Evolutionary conservation across 2,329 filamentous ascomycete species (phyloP), one percentile per base, ranked within the genome.

Genomic region (Microdochium paspali): DNA sequence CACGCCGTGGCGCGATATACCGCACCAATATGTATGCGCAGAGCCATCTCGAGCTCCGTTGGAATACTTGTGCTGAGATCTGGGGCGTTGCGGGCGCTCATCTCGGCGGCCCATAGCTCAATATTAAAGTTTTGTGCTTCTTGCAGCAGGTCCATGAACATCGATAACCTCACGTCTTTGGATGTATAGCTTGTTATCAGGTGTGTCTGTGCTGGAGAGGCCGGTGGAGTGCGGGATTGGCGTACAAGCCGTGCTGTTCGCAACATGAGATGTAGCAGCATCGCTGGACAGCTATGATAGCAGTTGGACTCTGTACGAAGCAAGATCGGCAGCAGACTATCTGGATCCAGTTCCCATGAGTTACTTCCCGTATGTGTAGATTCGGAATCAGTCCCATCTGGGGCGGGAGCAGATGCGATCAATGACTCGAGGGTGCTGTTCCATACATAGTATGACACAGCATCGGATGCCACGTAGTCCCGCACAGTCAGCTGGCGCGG

Each of bases 381-480:
- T 20, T 64, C 61, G 39, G 67, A 51, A 12, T 66, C 68, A 24
- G 65, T 66, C 28, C 66, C 65, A 47, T 69, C 48, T 50, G 70
- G 62, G 58, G 18, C 15, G 23, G 35, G 12, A 7, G 35, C n/a
- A 3, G 35, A 21, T 20, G 5, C 18, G 6, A 40, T 69, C 57
- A 75, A 50, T 55, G 73, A 54, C 46, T 56, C 56, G 4, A 64
- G 51, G 3, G 57, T 60, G 30, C 48, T 53, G 30, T 56, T 58
- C 60, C 60, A 63, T 24, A 63, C 60, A 44, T 58, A 59, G 43
- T 63, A 63, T 6, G 60, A 58, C 10, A 59, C 49, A 49, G 68
- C 73, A 52, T 75, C 71, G 18, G 72, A 71, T 39, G 72, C 64
- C 46, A 75, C 65, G 45, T 67, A 72, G 54, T 74, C 71, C 39